Conservation (phyloP, 2,329 filamentous ascomycete species). For the Dissoconium aciculare region DNA sequence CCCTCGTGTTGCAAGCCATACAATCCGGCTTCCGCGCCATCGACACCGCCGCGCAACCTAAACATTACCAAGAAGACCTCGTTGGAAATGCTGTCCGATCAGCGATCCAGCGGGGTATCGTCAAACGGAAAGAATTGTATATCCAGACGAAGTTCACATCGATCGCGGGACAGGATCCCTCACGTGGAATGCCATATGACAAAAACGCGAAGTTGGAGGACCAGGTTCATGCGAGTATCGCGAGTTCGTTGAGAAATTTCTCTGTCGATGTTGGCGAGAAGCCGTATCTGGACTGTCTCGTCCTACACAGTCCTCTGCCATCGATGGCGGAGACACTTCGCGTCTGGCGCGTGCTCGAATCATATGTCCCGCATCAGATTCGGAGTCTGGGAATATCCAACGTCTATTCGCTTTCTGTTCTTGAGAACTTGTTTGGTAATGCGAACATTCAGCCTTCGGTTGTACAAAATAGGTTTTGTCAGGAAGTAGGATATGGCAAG, state of each 20-base stretch:
- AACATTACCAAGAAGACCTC: constrained; percentile 60
- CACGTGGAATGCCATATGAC: constrained; percentile 47
- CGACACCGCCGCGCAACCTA: constrained; percentile 61
- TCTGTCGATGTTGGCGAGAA: constrained; percentile 24
- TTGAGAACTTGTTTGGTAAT: constrained; percentile 38
- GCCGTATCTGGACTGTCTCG: constrained; percentile 41
- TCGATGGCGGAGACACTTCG: constrained; percentile 40
- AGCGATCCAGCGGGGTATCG: constrained; percentile 44
- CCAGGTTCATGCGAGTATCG: constrained; percentile 53
- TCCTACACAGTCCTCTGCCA: constrained; percentile 44
- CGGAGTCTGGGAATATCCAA: constrained; percentile 64
- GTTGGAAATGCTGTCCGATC: constrained; percentile 52
- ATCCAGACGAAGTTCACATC: constrained; percentile 77
- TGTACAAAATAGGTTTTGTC: constrained; percentile 64
- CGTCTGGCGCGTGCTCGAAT: constrained; percentile 52
- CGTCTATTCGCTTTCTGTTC: constrained; percentile 38
- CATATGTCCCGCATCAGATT: constrained; percentile 50
- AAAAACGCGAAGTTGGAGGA: constrained; percentile 41
- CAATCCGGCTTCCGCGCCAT: constrained; percentile 54
- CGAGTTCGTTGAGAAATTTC: constrained; percentile 51
- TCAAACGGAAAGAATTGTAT: constrained; percentile 49
- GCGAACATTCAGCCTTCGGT: constrained; percentile 42
- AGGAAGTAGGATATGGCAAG: constrained; percentile 43
- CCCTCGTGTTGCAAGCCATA: constrained; percentile 54
- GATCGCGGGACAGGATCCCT: constrained; percentile 43